Conservation (phyloP, 129 eudicot species). For the Artemisia tridentata region DNA sequence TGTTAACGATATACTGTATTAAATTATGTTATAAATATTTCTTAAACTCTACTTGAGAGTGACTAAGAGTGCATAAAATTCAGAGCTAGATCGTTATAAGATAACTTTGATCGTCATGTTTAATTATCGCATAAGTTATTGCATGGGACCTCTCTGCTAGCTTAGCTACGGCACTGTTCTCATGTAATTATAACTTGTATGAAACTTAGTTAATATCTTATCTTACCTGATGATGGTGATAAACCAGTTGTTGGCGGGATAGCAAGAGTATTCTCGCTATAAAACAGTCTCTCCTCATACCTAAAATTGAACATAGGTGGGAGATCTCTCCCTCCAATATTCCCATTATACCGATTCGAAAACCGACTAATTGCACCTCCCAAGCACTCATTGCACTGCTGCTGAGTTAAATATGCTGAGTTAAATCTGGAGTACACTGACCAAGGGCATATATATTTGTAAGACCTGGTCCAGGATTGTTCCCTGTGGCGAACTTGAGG, state of each 20-base stretch:
- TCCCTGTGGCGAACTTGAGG: conserved; percentile 32
- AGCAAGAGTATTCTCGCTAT: background rate
- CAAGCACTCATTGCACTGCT: conserved; percentile 26
- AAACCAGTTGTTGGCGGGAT: background rate
- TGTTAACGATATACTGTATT: no score
- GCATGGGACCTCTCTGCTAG: no score
- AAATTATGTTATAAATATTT: no score
- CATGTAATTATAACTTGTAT: no score
- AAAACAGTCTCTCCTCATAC: background rate
- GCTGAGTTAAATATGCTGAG: conserved; percentile 19
- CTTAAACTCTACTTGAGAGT: no score
- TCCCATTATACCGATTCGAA: background rate
- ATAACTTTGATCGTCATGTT: no score
- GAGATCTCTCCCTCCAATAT: conserved; percentile 3
- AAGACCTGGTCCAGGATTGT: background rate
- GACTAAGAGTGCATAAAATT: no score
- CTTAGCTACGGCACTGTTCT: no score
- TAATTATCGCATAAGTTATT: no score
- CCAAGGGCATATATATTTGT: conserved; percentile 22
- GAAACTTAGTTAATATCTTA: no score
- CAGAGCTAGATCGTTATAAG: no score
- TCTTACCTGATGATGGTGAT: background rate
- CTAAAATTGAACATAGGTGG: background rate
- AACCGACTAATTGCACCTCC: background rate
- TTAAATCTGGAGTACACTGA: conserved; percentile 44